Percentiles rank a stretch among this genome's conserved stretches.
Conservation (phyloP, 306 rosid species). For the Trichosanthes truncata region DNA sequence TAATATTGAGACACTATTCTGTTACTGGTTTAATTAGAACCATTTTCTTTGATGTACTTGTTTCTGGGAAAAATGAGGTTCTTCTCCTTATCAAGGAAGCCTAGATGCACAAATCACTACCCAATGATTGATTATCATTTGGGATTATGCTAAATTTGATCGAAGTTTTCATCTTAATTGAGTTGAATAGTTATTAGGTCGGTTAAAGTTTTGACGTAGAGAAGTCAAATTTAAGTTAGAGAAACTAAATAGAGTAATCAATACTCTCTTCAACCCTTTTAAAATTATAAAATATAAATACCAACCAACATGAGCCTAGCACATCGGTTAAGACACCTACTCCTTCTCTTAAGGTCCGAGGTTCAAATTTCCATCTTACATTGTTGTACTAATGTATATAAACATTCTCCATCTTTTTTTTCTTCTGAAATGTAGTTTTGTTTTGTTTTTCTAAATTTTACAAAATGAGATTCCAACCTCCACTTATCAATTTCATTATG, state of each 20-base stretch:
- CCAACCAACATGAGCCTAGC: neutral
- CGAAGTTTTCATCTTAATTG: neutral
- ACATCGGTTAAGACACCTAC: neutral
- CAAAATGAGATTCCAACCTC: neutral
- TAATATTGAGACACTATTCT: neutral
- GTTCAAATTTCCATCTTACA: neutral
- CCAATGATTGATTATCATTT: neutral
- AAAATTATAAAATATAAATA: neutral
- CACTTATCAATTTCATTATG: neutral
- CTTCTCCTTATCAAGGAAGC: neutral
- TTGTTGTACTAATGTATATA: neutral
- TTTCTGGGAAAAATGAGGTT: neutral
- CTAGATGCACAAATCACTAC: neutral
- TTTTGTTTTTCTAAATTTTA: neutral
- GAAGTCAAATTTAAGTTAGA: neutral
- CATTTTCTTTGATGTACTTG: conserved; percentile 3
- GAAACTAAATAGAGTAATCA: neutral
- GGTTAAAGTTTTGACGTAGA: neutral
- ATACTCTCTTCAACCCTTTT: neutral
- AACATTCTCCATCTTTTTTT: neutral
- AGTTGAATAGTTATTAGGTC: neutral
- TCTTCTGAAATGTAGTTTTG: neutral
- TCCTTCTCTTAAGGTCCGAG: neutral
- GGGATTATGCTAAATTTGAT: neutral
- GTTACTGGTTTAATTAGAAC: neutral